A percentile compares a stretch with the other conserved stretches of the same genome.
Conservation (phyloP, 2,329 filamentous ascomycete species). For the Pseudonectria buxi region DNA sequence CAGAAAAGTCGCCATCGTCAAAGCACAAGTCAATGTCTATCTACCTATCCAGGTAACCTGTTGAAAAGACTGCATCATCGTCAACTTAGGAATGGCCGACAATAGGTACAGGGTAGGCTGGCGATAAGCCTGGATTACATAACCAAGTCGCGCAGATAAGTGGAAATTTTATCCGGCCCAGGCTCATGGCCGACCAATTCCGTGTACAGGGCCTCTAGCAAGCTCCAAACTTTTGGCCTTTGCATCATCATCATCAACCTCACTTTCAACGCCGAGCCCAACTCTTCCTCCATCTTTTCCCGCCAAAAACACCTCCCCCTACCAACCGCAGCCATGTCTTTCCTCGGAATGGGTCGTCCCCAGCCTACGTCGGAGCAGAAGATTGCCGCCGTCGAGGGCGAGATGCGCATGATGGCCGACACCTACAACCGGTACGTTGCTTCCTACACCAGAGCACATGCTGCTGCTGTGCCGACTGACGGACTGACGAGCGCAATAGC, state of each 20-base stretch:
- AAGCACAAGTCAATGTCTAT: no score
- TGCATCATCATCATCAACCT: slow-evolving; percentile 1
- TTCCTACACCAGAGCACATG: not conserved
- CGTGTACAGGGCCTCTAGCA: slow-evolving; percentile 1
- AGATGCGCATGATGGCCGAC: slow-evolving; percentile 95
- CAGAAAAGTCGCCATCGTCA: no score
- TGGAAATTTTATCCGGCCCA: slow-evolving; percentile 18
- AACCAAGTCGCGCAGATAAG: slow-evolving; percentile 17
- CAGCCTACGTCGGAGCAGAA: slow-evolving; percentile 95
- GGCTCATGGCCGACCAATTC: slow-evolving; percentile 5
- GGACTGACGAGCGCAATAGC: slow-evolving; percentile 36
- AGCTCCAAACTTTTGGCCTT: slow-evolving; percentile 8
- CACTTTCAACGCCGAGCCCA: not conserved
- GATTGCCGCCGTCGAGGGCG: slow-evolving; percentile 90
- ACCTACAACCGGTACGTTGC: slow-evolving; percentile 85
- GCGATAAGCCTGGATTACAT: slow-evolving; percentile 14
- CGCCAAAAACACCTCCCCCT: not conserved
- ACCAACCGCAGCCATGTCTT: slow-evolving; percentile 32
- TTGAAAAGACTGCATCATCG: no score
- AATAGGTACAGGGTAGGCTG: slow-evolving; percentile 13
- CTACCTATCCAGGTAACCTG: no score
- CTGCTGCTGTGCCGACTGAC: not conserved
- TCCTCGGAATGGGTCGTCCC: slow-evolving; percentile 50
- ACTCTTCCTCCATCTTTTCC: not conserved
- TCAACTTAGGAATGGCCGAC: not conserved